Evolutionary conservation across 2,329 filamentous ascomycete species (phyloP).

Genomic region (Sordariomycetes sp.): DNA sequence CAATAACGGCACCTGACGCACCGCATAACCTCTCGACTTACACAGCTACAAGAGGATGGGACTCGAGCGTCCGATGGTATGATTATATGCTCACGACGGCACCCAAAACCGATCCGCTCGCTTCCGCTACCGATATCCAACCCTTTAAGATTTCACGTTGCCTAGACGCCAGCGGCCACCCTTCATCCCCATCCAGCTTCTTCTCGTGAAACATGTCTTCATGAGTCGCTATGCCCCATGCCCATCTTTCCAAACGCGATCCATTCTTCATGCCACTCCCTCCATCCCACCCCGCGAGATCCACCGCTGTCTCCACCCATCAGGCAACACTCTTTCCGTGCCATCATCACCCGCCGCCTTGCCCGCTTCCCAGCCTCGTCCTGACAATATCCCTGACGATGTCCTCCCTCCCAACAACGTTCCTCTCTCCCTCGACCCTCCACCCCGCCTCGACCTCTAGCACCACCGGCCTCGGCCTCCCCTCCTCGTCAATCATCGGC

Average conservation of each 20-base stretch:
- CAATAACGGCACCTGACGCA: too few species aligned
- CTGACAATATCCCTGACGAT: not conserved
- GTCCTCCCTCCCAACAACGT: conserved; percentile 23
- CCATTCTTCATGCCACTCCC: too few species aligned
- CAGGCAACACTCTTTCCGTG: not conserved
- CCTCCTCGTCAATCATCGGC: conserved; percentile 31
- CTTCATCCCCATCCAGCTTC: not conserved
- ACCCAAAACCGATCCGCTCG: not conserved
- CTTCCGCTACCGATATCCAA: not conserved
- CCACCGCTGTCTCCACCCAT: not conserved
- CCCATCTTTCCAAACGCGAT: too few species aligned
- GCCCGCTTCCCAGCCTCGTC: not conserved
- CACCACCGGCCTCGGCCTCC: conserved; percentile 24
- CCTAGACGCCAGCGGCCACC: not conserved
- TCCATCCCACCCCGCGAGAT: not conserved
- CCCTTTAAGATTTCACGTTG: not conserved
- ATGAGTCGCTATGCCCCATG: not conserved
- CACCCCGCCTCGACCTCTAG: conserved; percentile 31
- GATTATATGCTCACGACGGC: too few species aligned
- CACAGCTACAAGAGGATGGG: too few species aligned
- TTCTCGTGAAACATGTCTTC: not conserved
- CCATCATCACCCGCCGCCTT: too few species aligned
- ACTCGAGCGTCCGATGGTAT: too few species aligned
- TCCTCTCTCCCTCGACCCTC: conserved; percentile 26
- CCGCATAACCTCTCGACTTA: too few species aligned